Conservation (phyloP, 164 flowering plant species). For the Cinnamomum chago region DNA sequence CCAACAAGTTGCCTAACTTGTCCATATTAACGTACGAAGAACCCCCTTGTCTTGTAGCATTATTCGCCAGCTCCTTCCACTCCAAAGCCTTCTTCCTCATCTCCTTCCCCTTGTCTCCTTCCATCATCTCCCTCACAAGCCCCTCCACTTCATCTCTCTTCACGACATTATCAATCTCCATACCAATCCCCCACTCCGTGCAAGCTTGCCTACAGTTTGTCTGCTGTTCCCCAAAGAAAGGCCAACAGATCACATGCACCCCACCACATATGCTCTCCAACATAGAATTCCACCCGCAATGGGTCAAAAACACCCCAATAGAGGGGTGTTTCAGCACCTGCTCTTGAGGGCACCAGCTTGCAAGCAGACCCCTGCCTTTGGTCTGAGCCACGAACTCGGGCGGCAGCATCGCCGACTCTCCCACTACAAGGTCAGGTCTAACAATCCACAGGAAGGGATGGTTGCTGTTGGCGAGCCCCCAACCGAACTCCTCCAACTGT, state of each 20-base stretch:
- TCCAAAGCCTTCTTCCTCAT: constrained; percentile 23
- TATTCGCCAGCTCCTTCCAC: constrained; percentile 18
- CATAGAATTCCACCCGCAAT: constrained; percentile 37
- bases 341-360: constrained; percentile 37
- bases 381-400: constrained; percentile 11
- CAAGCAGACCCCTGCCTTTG: constrained; percentile 8
- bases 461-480: constrained; percentile 16
- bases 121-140: constrained; percentile 24
- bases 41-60: constrained; percentile 14
- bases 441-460: constrained; percentile 17
- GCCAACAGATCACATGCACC: constrained; percentile 34
- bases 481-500: constrained; percentile 12
- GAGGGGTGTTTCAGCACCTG: constrained; percentile 34
- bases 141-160: constrained; percentile 25
- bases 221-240: constrained; percentile 27
- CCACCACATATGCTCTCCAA: constrained; percentile 22
- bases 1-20: constrained; percentile 16
- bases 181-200: constrained; percentile 23
- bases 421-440: background rate
- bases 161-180: constrained; percentile 19
- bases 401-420: background rate
- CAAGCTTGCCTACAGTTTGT: constrained; percentile 20
- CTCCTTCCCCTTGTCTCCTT: constrained; percentile 27
- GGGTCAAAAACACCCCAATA: constrained; percentile 32
- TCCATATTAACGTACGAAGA: constrained; percentile 21